Percentiles rank a stretch among this genome's conserved stretches.
These are phyloP conservation scores for Halenospora varia DNA, from an alignment of 495 filamentous ascomycete species.

Conservation along the genomic window DNA sequence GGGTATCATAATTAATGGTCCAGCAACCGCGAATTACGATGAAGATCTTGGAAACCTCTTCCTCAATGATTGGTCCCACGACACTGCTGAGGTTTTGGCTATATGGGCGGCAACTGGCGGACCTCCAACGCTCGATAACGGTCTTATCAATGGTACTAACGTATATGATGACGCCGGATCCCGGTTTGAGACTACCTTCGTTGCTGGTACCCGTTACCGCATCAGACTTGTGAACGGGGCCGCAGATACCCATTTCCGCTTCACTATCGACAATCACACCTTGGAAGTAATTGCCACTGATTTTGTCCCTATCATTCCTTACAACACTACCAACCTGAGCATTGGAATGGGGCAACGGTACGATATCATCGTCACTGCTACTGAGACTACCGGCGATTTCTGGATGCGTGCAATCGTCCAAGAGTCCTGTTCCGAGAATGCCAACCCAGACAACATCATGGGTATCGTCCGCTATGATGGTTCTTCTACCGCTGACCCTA, in stretches of 20 bases:
- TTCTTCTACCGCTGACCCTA: slow-evolving; percentile 29
- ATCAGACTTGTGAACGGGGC: slow-evolving; percentile 45
- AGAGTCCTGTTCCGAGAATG: slow-evolving; percentile 38
- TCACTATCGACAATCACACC: slow-evolving; percentile 21
- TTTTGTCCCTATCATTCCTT: slow-evolving; percentile 49
- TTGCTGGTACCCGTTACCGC: slow-evolving; percentile 32
- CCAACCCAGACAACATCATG: slow-evolving; percentile 43
- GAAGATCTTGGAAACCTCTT: slow-evolving; percentile 26
- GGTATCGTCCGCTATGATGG: slow-evolving; percentile 54
- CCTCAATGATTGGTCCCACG: slow-evolving; percentile 30
- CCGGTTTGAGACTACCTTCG: slow-evolving; percentile 31
- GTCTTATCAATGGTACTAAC: slow-evolving; percentile 50
- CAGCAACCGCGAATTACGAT: slow-evolving; percentile 36
- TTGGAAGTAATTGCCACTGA: slow-evolving; percentile 48
- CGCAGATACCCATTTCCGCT: slow-evolving; percentile 13
- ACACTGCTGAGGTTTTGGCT: slow-evolving; percentile 35
- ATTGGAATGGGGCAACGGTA: slow-evolving; percentile 56
- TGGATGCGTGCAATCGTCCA: slow-evolving; percentile 44
- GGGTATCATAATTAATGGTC: slow-evolving; percentile 42
- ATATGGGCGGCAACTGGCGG: slow-evolving; percentile 30
- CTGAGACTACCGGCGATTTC: slow-evolving; percentile 27
- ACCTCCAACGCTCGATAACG: slow-evolving; percentile 40
- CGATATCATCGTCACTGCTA: slow-evolving; percentile 50
- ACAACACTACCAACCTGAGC: slow-evolving; percentile 41
- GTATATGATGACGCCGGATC: slow-evolving; percentile 17